Percentiles rank a stretch among this genome's conserved stretches.
Conservation (phyloP, 2,329 filamentous ascomycete species). For the Annulohypoxylon truncatum region DNA sequence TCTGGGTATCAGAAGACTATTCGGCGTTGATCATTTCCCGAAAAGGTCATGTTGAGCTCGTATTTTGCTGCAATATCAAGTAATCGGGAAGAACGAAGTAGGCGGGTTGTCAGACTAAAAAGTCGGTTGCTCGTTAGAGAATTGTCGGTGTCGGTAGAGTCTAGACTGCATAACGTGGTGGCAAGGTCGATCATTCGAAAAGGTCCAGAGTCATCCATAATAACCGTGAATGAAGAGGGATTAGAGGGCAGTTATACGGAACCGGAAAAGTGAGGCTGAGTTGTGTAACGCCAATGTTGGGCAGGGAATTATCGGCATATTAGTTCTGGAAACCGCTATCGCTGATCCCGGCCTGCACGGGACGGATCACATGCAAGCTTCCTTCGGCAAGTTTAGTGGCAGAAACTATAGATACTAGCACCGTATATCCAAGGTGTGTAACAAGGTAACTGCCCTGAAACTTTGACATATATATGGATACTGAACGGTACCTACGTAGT, state of each 20-base stretch:
- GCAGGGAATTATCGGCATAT: slow-evolving; percentile 30
- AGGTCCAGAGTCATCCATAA: slow-evolving; percentile 31
- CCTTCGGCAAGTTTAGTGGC: slow-evolving; percentile 16
- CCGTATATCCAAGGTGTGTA: neutral
- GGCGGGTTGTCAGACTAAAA: slow-evolving; percentile 14
- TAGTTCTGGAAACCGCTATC: slow-evolving; percentile 28
- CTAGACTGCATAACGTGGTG: slow-evolving; percentile 29
- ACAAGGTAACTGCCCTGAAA: slow-evolving; percentile 1
- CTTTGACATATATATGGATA: neutral
- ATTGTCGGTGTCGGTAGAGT: slow-evolving; percentile 19
- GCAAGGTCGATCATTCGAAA: slow-evolving; percentile 35
- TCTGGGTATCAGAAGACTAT: slow-evolving; percentile 15
- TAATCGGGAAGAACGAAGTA: slow-evolving; percentile 23
- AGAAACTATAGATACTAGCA: neutral
- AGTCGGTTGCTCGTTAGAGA: slow-evolving; percentile 6
- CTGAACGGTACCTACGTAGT: no score
- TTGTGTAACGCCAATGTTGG: slow-evolving; percentile 28
- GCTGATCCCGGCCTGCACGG: slow-evolving; percentile 29
- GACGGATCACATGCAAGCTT: slow-evolving; percentile 32
- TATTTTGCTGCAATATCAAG: slow-evolving; percentile 31
- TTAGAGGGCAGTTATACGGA: slow-evolving; percentile 33
- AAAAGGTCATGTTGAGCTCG: slow-evolving; percentile 16
- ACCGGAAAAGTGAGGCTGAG: slow-evolving; percentile 41
- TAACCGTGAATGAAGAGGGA: slow-evolving; percentile 17
- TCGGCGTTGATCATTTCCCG: slow-evolving; percentile 28